Base-by-base conservation (phyloP, 352 stramenopile genomes). In the Phytophthora syringae region DNA sequence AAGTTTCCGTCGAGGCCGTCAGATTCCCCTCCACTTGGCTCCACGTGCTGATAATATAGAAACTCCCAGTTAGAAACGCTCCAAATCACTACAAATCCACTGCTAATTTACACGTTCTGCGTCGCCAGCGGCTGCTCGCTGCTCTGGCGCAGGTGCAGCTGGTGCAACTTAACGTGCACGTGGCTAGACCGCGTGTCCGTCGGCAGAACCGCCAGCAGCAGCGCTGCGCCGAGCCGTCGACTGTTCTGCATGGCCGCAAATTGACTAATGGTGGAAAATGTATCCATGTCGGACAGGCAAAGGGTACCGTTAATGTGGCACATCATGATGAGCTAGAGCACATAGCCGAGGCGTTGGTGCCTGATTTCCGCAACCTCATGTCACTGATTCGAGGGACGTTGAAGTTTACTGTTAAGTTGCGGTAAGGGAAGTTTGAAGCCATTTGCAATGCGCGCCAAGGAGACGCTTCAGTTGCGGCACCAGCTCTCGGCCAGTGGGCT, bases 401-500 rank as follows among this genome's bases (percentile, higher is more conserved):
- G 27, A 32, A 32, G 27, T 32, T 32, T 32, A 32, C 9, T n/a
- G n/a, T n/a, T n/a, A n/a, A n/a, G n/a, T n/a, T n/a, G n/a, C n/a
- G n/a, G n/a, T n/a, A n/a, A n/a, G n/a, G n/a, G n/a, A n/a, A n/a
- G n/a, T 5, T 55, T 53, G 55, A 59, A 64, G 36, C 32, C 39
- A 79, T n/a, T n/a, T n/a, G n/a, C n/a, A n/a, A n/a, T 77, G 67
- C 47, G 28, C 15, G 39, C 47, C 48, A 82, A 72, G 47, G 69
- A 83, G 65, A 93, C 86, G 64, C 73, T 94, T 42, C 81, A 95
- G 56, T 70, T 93, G 37, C 81, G 86, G 9, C 86, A 95, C 52
- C 84, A 93, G 65, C 73, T 95, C 27, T 70, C 67, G 7, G 83
- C 81, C 51, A 78, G 67, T n/a, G 78, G 77, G 30, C 67, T 91